Evolutionary conservation across 2,329 filamentous ascomycete species (phyloP), one percentile per base, ranked within the genome.

Genomic region (Saccharata proteae): DNA sequence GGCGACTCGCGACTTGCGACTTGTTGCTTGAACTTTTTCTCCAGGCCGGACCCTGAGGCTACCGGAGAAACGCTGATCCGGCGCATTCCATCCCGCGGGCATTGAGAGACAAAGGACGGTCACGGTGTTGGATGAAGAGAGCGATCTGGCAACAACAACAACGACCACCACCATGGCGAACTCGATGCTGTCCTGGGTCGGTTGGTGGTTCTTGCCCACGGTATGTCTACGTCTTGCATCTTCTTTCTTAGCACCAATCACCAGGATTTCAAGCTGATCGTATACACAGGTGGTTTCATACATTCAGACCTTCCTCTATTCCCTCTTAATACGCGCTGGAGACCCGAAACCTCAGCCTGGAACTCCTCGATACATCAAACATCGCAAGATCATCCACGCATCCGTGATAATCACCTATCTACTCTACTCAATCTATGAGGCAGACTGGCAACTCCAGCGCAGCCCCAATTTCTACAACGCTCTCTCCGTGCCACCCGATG

Each of bases 371-470:
- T 82, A 73, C 53, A 65, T 69, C 40, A 67, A 69, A 35, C 82
- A 96, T 61, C 78, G 84, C 38, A 80, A 80, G 36, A 72, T 75
- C 45, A 88, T 94, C 52, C 77, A 90, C 53, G 78, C 88, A 49
- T 64, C 78, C 43, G 82, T 96, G 47, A 78, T 96, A 30, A 65
- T 78, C 29, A 61, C 72, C 38, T 98, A 96, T 61, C 80, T 96
- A 21, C 59, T 79, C 41, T 94, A 93, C 65, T 93, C 85, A 27
- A 74, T 96, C 46, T 90, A 86, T 61, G 88, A 96, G 60, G 80
- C 84, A 47, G 82, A 93, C 65, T 75, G 81, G 61, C 75, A 83
- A 40, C 67, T 93, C 16, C 78, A 74, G 40, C 62, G 68, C 26
- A 62, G 67, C 1, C 75, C 79, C 12, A 77, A 83, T 54, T 93